Percentiles rank a stretch among this genome's conserved stretches.
phyloP scores from a whole-genome alignment of 2,329 filamentous ascomycete species.

The Pezicula radicicola region DNA sequence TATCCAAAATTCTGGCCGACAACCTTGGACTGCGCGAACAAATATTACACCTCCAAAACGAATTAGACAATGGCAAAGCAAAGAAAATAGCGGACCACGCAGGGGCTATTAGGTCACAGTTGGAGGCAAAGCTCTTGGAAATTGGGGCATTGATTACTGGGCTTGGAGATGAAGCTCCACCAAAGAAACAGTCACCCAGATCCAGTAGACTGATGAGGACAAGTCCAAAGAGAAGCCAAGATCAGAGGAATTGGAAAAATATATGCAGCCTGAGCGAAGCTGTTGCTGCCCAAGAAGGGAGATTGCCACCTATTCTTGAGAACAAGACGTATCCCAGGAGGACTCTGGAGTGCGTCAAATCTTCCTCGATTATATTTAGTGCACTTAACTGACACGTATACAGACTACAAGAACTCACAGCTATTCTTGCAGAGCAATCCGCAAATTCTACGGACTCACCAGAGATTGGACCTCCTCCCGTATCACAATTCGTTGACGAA shows the following conservation, averaged over 20 bases:
- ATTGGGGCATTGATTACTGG: slow-evolving; percentile 64
- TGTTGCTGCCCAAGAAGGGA: slow-evolving; percentile 28
- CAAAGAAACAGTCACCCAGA: slow-evolving; percentile 42
- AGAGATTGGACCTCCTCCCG: slow-evolving; percentile 63
- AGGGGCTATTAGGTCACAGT: slow-evolving; percentile 63
- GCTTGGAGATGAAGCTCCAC: slow-evolving; percentile 59
- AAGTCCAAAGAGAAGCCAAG: slow-evolving; percentile 42
- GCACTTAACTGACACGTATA: slow-evolving; percentile 27
- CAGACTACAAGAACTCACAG: slow-evolving; percentile 27
- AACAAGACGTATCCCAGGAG: slow-evolving; percentile 64
- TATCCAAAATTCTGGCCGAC: slow-evolving; percentile 71
- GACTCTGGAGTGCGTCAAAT: slow-evolving; percentile 60
- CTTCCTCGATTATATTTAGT: slow-evolving; percentile 2
- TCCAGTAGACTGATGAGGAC: slow-evolving; percentile 28
- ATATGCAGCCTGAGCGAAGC: slow-evolving; percentile 30
- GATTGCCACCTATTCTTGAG: slow-evolving; percentile 67
- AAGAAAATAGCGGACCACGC: slow-evolving; percentile 63
- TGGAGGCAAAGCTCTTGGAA: slow-evolving; percentile 72
- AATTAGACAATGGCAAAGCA: slow-evolving; percentile 59
- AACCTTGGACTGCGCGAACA: slow-evolving; percentile 72
- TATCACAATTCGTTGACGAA: slow-evolving; percentile 56
- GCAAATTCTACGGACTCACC: slow-evolving; percentile 55
- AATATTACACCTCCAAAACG: slow-evolving; percentile 66
- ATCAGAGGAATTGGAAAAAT: slow-evolving; percentile 53
- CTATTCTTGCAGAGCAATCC: slow-evolving; percentile 16